These are phyloP conservation scores for Cryoendolithus antarcticus DNA, from an alignment of 2,329 filamentous ascomycete genomes.

Conservation along the genomic window DNA sequence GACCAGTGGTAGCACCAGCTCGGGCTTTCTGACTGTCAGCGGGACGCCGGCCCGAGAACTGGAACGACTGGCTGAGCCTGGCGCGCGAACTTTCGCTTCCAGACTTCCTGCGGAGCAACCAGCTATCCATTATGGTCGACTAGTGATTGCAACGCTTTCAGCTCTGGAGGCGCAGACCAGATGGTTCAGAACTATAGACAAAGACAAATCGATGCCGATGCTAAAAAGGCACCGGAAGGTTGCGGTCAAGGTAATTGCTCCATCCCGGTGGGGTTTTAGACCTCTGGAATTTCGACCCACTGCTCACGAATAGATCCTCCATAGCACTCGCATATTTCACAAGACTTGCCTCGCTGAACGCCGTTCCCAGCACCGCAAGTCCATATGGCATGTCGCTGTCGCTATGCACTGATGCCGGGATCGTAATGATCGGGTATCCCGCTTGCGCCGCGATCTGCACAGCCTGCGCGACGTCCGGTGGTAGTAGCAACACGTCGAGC, in stretches of 20 bases:
- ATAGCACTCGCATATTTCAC: constrained; percentile 31
- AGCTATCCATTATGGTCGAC: no score
- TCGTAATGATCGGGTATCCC: constrained; percentile 59
- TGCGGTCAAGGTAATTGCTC: constrained; percentile 27
- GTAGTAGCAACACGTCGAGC: constrained; percentile 55
- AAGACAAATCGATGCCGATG: no score
- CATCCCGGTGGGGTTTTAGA: constrained; percentile 25
- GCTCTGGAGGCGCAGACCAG: no score
- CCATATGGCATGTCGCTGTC: constrained; percentile 34
- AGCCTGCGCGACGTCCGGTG: constrained; percentile 54
- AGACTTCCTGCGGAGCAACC: no score
- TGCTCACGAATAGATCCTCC: constrained; percentile 25
- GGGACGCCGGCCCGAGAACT: no score
- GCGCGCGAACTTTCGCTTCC: no score
- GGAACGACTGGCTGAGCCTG: no score
- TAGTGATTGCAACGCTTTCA: no score
- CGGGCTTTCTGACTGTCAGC: no score
- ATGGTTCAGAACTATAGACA: no score
- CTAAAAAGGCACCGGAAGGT: constrained; percentile 19
- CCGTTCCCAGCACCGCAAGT: constrained; percentile 26
- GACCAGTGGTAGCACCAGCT: no score
- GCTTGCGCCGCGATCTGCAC: constrained; percentile 63
- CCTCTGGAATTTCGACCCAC: constrained; percentile 11
- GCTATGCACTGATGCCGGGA: constrained; percentile 48
- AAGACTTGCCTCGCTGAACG: constrained; percentile 23